Evolutionary conservation across 2,329 filamentous ascomycete species (phyloP).

Genomic region (Colletotrichum tabaci): DNA sequence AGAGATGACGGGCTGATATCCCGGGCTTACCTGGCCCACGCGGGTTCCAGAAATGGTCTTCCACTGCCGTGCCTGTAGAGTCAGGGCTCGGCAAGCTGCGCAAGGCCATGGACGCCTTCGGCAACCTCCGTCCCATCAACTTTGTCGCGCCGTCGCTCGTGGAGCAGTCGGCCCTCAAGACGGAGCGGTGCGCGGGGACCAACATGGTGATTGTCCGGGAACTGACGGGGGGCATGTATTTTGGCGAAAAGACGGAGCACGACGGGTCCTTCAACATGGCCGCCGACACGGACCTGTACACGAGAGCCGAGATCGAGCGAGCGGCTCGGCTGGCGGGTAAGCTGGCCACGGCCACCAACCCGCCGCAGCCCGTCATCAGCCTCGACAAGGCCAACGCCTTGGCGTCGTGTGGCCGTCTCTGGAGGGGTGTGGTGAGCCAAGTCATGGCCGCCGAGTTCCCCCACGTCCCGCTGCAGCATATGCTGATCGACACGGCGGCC

Average conservation of each 20-base stretch:
- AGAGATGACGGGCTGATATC: not conserved
- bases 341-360: slow-evolving; percentile 78
- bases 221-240: slow-evolving; percentile 94
- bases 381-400: slow-evolving; percentile 98
- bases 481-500: slow-evolving; percentile 95
- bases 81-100: slow-evolving; percentile 81
- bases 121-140: slow-evolving; percentile 95
- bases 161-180: slow-evolving; percentile 88
- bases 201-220: slow-evolving; percentile 96
- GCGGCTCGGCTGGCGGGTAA: slow-evolving; percentile 86
- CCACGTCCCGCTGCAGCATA: slow-evolving; percentile 85
- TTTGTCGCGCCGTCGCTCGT: slow-evolving; percentile 91
- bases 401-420: slow-evolving; percentile 84
- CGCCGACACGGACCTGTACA: slow-evolving; percentile 92
- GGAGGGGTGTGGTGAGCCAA: slow-evolving; percentile 89
- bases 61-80: slow-evolving; percentile 69
- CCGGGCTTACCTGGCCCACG: not conserved
- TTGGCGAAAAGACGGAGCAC: slow-evolving; percentile 88
- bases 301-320: slow-evolving; percentile 87
- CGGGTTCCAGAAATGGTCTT: slow-evolving; percentile 1
- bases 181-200: slow-evolving; percentile 85
- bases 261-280: slow-evolving; percentile 79
- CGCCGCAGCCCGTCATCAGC: slow-evolving; percentile 74
- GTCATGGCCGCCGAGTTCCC: slow-evolving; percentile 92
- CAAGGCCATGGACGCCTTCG: slow-evolving; percentile 94